Evolutionary conservation across 306 rosid genomes (phyloP).

Genomic region (Prunus davidiana): DNA sequence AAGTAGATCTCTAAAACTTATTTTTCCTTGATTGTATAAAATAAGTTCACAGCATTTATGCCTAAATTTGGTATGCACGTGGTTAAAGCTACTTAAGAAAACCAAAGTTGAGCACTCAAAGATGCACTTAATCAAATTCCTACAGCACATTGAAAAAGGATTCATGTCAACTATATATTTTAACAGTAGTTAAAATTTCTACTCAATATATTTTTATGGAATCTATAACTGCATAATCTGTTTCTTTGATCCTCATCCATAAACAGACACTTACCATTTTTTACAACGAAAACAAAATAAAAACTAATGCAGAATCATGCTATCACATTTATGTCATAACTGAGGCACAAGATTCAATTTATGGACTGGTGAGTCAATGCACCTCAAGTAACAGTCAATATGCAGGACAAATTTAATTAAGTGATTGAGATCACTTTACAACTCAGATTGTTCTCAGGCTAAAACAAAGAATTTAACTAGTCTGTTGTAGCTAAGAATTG

Average conservation of each 20-base stretch:
- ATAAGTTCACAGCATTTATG: neutral
- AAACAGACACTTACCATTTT: neutral
- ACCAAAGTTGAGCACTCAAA: neutral
- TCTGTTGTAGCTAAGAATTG: neutral
- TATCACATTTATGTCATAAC: neutral
- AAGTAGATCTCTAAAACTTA: neutral
- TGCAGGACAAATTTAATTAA: neutral
- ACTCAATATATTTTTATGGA: neutral
- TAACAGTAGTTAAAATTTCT: neutral
- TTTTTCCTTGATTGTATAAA: neutral
- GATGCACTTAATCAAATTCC: neutral
- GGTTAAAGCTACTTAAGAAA: neutral
- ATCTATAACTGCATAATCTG: neutral
- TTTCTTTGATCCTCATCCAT: neutral
- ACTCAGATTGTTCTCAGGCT: neutral
- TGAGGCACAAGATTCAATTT: neutral
- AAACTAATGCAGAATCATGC: neutral
- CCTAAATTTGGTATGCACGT: neutral
- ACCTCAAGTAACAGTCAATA: neutral
- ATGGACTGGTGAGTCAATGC: neutral
- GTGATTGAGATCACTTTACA: neutral
- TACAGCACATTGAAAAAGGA: neutral
- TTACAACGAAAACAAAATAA: neutral
- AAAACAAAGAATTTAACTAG: neutral
- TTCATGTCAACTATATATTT: slow-evolving; percentile 1